phyloP scores from a whole-genome alignment of 2,329 filamentous ascomycete species.

The Arthroderma uncinatum region DNA sequence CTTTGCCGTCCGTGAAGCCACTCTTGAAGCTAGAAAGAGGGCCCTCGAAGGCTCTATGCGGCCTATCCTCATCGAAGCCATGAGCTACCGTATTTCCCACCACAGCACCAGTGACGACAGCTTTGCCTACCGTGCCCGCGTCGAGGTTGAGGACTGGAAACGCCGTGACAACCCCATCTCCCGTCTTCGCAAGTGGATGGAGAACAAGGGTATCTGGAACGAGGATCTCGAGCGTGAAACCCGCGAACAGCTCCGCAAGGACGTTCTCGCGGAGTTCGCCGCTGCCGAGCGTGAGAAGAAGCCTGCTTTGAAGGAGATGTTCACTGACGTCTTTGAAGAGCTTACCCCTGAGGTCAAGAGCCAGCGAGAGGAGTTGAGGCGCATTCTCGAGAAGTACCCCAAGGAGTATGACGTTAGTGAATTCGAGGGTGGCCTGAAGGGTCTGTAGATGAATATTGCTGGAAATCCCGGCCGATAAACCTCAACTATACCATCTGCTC shows the following conservation, averaged over 20 bases:
- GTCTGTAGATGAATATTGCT: slow-evolving; percentile 35
- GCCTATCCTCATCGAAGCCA: slow-evolving; percentile 82
- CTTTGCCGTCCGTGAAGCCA: slow-evolving; percentile 74
- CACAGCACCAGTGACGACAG: slow-evolving; percentile 96
- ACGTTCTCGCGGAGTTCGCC: slow-evolving; percentile 72
- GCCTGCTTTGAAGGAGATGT: slow-evolving; percentile 46
- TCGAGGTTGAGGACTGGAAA: slow-evolving; percentile 95
- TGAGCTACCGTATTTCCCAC: slow-evolving; percentile 96
- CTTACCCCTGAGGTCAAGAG: slow-evolving; percentile 64
- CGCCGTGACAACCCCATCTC: slow-evolving; percentile 79
- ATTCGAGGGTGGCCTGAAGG: slow-evolving; percentile 62
- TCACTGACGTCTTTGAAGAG: slow-evolving; percentile 82
- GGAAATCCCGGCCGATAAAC: background rate
- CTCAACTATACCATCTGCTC: background rate
- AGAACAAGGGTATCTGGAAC: slow-evolving; percentile 71
- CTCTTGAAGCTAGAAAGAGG: slow-evolving; percentile 61
- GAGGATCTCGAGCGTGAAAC: slow-evolving; percentile 68
- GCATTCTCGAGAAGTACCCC: slow-evolving; percentile 74
- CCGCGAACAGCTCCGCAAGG: slow-evolving; percentile 55
- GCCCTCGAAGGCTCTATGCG: slow-evolving; percentile 70
- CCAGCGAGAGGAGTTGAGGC: slow-evolving; percentile 66
- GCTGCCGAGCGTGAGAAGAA: slow-evolving; percentile 52
- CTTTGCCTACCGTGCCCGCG: slow-evolving; percentile 83
- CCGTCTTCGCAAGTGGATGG: slow-evolving; percentile 79
- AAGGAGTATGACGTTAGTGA: slow-evolving; percentile 77